Evolutionary conservation across 305 asterid genomes (phyloP).

Genomic region (Ruellia speciosa): DNA sequence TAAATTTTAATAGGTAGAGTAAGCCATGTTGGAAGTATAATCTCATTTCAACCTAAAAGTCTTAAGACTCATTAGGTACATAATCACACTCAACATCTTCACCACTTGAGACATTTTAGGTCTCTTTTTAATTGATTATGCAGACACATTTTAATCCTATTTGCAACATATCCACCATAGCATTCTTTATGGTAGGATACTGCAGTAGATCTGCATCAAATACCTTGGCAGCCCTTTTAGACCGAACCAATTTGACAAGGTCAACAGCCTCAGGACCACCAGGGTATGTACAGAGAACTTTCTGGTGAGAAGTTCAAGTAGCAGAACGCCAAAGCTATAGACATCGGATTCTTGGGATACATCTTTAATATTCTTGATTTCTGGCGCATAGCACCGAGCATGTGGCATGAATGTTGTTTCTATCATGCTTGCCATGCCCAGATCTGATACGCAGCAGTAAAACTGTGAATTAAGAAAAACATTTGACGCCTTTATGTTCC

Average conservation of each 20-base stretch:
- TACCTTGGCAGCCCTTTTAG: conserved; percentile 7
- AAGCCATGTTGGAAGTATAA: no score
- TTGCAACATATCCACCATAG: conserved; percentile 13
- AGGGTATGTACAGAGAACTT: conserved; percentile 15
- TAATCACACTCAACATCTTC: neutral
- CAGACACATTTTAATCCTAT: conserved; percentile 19
- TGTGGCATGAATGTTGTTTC: conserved; percentile 2
- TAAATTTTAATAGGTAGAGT: no score
- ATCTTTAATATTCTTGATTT: conserved; percentile 5
- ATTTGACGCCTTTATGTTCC: conserved; percentile 31
- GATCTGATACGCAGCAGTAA: conserved; percentile 28
- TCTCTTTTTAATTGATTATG: conserved; percentile 5
- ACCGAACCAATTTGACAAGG: conserved; percentile 18
- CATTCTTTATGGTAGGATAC: conserved; percentile 3
- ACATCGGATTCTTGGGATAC: conserved; percentile 28
- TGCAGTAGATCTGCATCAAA: conserved; percentile 16
- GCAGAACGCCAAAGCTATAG: conserved; percentile 31
- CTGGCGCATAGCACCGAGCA: conserved; percentile 23
- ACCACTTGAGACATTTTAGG: conserved; percentile 15
- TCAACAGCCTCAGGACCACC: conserved; percentile 19
- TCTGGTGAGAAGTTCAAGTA: conserved; percentile 32
- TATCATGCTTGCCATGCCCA: conserved; percentile 23
- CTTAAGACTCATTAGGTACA: no score
- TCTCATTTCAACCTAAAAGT: no score
- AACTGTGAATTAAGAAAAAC: conserved; percentile 18